Percentiles rank a stretch among this genome's conserved stretches.
These are phyloP conservation scores for Schwanniomyces pseudopolymorphus DNA, from an alignment of 805 yeast species.

Conservation along the genomic window DNA sequence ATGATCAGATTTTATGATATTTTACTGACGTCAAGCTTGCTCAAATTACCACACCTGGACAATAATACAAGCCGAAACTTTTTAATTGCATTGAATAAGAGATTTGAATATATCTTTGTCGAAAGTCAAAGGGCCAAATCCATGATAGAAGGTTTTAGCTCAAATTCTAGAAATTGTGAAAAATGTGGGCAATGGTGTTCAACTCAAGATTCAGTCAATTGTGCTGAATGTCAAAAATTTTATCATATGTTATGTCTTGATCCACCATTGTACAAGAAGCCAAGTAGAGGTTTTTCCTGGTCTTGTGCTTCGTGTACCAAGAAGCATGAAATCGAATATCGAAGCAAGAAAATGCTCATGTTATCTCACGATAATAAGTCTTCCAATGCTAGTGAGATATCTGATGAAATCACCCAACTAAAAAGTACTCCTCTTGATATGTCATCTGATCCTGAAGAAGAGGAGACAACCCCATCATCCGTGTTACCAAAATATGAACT, in stretches of 20 bases:
- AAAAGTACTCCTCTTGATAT: conserved; percentile 7
- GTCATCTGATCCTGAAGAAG: conserved; percentile 9
- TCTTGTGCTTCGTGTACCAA: conserved; percentile 79
- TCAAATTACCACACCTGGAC: conserved; percentile 24
- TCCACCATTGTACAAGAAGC: conserved; percentile 79
- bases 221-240: conserved; percentile 70
- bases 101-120: conserved; percentile 72
- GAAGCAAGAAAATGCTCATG: conserved; percentile 39
- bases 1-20: conserved; percentile 82
- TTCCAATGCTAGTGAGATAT: conserved; percentile 37
- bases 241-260: conserved; percentile 84
- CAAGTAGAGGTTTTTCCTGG: conserved; percentile 89
- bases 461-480: conserved; percentile 4
- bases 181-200: conserved; percentile 86
- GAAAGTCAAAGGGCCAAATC: conserved; percentile 68
- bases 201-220: conserved; percentile 64
- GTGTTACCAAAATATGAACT: conserved; percentile 54
- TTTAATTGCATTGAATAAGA: conserved; percentile 58
- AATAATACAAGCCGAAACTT: conserved; percentile 60
- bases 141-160: conserved; percentile 59
- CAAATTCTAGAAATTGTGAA: conserved; percentile 56
- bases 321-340: conserved; percentile 47
- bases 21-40: conserved; percentile 56
- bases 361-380: conserved; percentile 42
- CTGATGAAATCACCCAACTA: conserved; percentile 16